A percentile compares a stretch with the other conserved stretches of the same genome.
Conservation (phyloP, 805 yeast genomes). For the Torulaspora gathmanii region DNA sequence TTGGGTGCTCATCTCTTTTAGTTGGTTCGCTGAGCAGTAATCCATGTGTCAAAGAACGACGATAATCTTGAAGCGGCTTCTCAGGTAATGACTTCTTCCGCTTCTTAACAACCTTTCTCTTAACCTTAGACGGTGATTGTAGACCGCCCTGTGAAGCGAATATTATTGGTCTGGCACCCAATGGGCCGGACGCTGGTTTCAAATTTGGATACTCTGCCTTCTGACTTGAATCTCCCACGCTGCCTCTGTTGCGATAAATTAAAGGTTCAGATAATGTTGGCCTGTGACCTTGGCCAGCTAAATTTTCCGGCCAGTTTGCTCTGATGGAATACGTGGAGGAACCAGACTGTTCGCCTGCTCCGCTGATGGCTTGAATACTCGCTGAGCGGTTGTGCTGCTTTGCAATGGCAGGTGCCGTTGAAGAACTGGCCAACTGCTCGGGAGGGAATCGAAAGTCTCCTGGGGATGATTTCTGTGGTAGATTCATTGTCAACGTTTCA, state of each 20-base stretch:
- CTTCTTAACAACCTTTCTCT: conserved; percentile 8
- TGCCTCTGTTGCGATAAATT: not conserved
- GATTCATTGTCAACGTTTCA: conserved; percentile 11
- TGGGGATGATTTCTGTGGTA: conserved; percentile 6
- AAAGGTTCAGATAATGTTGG: conserved; percentile 11
- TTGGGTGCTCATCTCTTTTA: conserved; percentile 12
- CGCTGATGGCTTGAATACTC: not conserved
- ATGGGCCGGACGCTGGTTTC: not conserved
- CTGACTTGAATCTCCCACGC: not conserved
- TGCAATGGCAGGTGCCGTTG: not conserved
- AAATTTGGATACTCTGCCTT: not conserved
- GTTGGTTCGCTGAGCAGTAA: conserved; percentile 15
- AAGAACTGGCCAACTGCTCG: not conserved
- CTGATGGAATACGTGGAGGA: conserved; percentile 1
- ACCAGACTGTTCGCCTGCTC: not conserved
- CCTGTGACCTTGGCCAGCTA: conserved; percentile 4
- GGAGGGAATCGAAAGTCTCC: conserved; percentile 10
- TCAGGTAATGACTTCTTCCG: conserved; percentile 11
- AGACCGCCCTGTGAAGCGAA: conserved; percentile 5
- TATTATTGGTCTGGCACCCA: conserved; percentile 6
- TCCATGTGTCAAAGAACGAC: conserved; percentile 14
- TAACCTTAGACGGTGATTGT: conserved; percentile 1
- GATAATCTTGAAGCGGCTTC: conserved; percentile 7
- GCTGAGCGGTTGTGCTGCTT: not conserved
- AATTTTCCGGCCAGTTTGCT: conserved; percentile 9